A percentile compares a stretch with the other conserved stretches of the same genome.
Evolutionary conservation across 805 yeast genomes (phyloP).

Genomic region (Cyberlindnera samutprakarnensis): DNA sequence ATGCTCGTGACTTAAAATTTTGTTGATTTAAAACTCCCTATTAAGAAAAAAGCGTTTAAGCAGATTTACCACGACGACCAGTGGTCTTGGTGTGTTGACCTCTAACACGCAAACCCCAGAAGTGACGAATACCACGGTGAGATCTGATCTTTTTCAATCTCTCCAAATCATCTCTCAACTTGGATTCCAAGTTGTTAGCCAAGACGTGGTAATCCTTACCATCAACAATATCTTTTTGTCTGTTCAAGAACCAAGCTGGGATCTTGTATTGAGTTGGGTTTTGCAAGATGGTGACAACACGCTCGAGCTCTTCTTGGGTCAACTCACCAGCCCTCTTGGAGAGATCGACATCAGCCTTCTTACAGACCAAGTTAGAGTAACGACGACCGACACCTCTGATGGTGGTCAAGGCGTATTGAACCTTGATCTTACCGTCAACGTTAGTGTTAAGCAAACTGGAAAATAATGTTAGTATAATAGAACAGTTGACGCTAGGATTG

Average conservation of each 20-base stretch:
- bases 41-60: constrained; percentile 6
- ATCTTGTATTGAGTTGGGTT: constrained; percentile 99
- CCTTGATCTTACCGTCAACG: constrained; percentile 99
- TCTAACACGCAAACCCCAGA: constrained; percentile 99
- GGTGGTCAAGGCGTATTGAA: constrained; percentile 99
- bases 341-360: constrained; percentile 99
- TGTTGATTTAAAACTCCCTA: not conserved
- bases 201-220: constrained; percentile 99
- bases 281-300: constrained; percentile 99
- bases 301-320: constrained; percentile 99
- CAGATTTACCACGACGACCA: constrained; percentile 77
- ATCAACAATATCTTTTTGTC: constrained; percentile 97
- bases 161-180: constrained; percentile 99
- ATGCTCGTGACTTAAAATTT: not conserved
- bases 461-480: constrained; percentile 27
- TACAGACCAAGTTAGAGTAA: constrained; percentile 99
- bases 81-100: constrained; percentile 99
- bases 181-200: constrained; percentile 98
- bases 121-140: constrained; percentile 99
- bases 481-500: not conserved
- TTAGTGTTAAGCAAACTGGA: constrained; percentile 97
- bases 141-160: constrained; percentile 99
- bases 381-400: constrained; percentile 99
- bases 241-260: constrained; percentile 99
- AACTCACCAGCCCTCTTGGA: constrained; percentile 99